A percentile compares a stretch with the other conserved stretches of the same genome.
Conservation (phyloP, 352 stramenopile species). For the Lagenidium sp. region DNA sequence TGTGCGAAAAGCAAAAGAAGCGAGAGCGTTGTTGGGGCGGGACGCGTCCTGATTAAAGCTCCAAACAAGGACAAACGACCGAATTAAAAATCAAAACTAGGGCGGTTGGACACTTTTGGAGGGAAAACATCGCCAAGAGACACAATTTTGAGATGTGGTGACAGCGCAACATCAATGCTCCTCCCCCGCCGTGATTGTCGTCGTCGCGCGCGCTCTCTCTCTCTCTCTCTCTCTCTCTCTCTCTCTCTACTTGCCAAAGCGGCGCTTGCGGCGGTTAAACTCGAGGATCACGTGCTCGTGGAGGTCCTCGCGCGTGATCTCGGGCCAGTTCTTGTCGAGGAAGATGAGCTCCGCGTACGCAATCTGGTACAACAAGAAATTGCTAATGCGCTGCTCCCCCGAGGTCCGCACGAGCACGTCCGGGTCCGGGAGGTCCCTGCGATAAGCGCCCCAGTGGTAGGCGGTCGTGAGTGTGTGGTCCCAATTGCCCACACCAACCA, state of each 20-base stretch:
- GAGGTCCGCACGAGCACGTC: conserved; percentile 95
- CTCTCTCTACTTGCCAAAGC: conserved; percentile 78
- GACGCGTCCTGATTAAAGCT: not conserved
- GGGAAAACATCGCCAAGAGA: too few species aligned
- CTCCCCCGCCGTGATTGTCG: too few species aligned
- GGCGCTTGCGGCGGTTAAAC: conserved; percentile 81
- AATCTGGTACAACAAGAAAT: conserved; percentile 95
- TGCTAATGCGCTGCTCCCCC: conserved; percentile 92
- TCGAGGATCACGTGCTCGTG: conserved; percentile 72
- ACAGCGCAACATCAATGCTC: too few species aligned
- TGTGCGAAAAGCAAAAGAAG: not conserved
- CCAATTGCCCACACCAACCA: not conserved
- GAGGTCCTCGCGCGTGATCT: conserved; percentile 85
- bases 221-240: not conserved
- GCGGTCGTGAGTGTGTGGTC: not conserved
- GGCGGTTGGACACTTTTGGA: too few species aligned
- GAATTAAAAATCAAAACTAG: too few species aligned
- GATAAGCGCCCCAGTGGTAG: conserved; percentile 16
- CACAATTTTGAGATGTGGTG: too few species aligned
- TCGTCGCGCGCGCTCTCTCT: too few species aligned
- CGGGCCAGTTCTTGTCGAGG: conserved; percentile 93
- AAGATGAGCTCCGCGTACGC: conserved; percentile 95
- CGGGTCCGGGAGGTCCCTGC: conserved; percentile 81
- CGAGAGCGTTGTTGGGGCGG: not conserved
- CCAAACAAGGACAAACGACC: conserved; percentile 5